These are phyloP conservation scores for Saccharomyces uvarum DNA, from an alignment of 1,139 yeast species.

Conservation along the genomic window DNA sequence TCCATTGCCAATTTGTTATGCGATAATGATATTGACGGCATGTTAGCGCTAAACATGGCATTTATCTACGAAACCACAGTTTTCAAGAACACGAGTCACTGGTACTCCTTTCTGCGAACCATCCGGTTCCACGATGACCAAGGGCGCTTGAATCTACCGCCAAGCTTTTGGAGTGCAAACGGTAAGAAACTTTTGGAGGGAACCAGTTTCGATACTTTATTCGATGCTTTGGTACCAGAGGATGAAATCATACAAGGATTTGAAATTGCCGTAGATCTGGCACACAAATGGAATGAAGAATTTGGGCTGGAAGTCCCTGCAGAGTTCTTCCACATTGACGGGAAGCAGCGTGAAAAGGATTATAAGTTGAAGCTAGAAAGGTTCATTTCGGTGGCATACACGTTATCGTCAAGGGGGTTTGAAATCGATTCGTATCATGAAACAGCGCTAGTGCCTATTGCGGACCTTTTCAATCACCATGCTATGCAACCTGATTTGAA, in stretches of 20 bases:
- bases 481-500: constrained; percentile 53
- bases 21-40: constrained; percentile 56
- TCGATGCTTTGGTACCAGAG: constrained; percentile 32
- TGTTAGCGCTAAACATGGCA: constrained; percentile 59
- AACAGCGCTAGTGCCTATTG: constrained; percentile 79
- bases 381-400: constrained; percentile 48
- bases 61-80: constrained; percentile 58
- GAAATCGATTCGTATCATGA: constrained; percentile 70
- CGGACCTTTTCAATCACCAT: constrained; percentile 78
- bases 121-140: constrained; percentile 41
- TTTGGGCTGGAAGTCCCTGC: constrained; percentile 36
- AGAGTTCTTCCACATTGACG: constrained; percentile 26
- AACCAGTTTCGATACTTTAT: constrained; percentile 59
- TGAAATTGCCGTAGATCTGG: constrained; percentile 46
- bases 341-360: constrained; percentile 11
- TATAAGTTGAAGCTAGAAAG: constrained; percentile 28
- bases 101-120: constrained; percentile 53
- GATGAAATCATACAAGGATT: constrained; percentile 51
- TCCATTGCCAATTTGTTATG: constrained; percentile 59
- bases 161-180: constrained; percentile 56
- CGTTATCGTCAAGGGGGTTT: constrained; percentile 72
- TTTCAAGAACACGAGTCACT: constrained; percentile 56
- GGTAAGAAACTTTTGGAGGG: constrained; percentile 47
- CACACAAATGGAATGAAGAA: constrained; percentile 32
- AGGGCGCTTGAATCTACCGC: constrained; percentile 39